Evolutionary conservation across 1,284 basidiomycete genomes (phyloP).

Genomic region (Trametes hirsuta): DNA sequence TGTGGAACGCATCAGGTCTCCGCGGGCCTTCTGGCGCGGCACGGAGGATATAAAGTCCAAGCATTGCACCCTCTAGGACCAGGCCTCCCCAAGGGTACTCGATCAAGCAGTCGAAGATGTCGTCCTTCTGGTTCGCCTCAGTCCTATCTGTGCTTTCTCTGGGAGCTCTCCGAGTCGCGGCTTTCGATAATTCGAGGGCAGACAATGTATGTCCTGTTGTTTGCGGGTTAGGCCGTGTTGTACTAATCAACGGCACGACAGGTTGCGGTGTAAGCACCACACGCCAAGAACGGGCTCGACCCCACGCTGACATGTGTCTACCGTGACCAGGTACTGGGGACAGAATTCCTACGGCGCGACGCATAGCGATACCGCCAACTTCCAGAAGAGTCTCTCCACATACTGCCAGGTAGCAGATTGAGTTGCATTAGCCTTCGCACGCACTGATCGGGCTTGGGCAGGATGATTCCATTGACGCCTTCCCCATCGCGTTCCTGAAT

Average conservation of each 20-base stretch:
- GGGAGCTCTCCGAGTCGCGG: constrained; percentile 15
- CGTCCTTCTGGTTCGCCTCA: constrained; percentile 17
- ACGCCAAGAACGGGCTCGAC: not conserved
- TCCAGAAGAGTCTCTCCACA: constrained; percentile 50
- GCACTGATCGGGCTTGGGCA: constrained; percentile 14
- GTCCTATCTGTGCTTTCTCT: constrained; percentile 18
- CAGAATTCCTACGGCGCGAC: constrained; percentile 64
- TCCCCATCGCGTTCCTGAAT: constrained; percentile 64
- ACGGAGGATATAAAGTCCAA: constrained; percentile 7
- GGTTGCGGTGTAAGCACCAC: not conserved
- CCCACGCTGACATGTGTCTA: not conserved
- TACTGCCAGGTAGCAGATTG: constrained; percentile 49
- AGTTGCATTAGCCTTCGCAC: not conserved
- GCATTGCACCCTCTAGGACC: not conserved
- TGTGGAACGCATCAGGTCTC: constrained; percentile 10
- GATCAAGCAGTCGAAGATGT: constrained; percentile 11
- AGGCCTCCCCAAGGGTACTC: constrained; percentile 4
- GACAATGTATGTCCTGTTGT: constrained; percentile 31
- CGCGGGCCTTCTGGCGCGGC: constrained; percentile 1
- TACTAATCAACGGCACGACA: not conserved
- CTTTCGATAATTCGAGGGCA: constrained; percentile 30
- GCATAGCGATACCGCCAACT: constrained; percentile 47
- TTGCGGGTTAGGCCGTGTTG: not conserved
- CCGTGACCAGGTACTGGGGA: constrained; percentile 8
- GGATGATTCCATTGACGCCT: constrained; percentile 54